Conservation (phyloP, 1,284 basidiomycete species). For the Agroathelia rolfsii region DNA sequence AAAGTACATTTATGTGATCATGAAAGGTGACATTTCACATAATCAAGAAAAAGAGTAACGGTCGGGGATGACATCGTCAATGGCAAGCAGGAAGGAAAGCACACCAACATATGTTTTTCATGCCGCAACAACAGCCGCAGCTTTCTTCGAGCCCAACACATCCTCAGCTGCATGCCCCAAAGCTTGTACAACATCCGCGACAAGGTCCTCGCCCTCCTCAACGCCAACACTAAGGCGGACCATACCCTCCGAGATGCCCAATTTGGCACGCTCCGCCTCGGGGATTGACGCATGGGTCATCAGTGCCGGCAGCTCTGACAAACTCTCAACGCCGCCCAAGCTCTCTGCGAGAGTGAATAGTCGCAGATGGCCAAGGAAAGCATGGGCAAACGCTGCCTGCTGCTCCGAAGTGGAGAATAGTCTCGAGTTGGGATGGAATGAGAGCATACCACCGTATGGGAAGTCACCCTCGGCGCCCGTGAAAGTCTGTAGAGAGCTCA, state of each 20-base stretch:
- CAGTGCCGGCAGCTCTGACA: constrained; percentile 74
- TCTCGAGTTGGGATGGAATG: constrained; percentile 60
- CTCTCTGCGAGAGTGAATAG: constrained; percentile 86
- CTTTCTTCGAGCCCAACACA: constrained; percentile 9
- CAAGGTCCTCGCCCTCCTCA: constrained; percentile 79
- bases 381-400: constrained; percentile 46
- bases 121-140: neutral
- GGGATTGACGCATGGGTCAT: constrained; percentile 86
- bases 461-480: constrained; percentile 31
- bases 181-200: constrained; percentile 58
- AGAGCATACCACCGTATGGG: constrained; percentile 82
- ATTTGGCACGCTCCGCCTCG: constrained; percentile 49
- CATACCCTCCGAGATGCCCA: constrained; percentile 79
- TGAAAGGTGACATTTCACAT: too few relatives aligned
- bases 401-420: too few relatives aligned
- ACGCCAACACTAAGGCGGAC: constrained; percentile 82
- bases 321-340: constrained; percentile 85
- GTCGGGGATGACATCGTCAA: too few relatives aligned
- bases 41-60: too few relatives aligned
- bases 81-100: too few relatives aligned
- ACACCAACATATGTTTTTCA: neutral
- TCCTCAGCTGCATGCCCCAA: constrained; percentile 45
- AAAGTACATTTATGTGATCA: too few relatives aligned
- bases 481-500: constrained; percentile 34
- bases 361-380: constrained; percentile 59